Base-by-base conservation (phyloP, 495 filamentous ascomycete genomes). In the Aspergillus incahuasiensis region DNA sequence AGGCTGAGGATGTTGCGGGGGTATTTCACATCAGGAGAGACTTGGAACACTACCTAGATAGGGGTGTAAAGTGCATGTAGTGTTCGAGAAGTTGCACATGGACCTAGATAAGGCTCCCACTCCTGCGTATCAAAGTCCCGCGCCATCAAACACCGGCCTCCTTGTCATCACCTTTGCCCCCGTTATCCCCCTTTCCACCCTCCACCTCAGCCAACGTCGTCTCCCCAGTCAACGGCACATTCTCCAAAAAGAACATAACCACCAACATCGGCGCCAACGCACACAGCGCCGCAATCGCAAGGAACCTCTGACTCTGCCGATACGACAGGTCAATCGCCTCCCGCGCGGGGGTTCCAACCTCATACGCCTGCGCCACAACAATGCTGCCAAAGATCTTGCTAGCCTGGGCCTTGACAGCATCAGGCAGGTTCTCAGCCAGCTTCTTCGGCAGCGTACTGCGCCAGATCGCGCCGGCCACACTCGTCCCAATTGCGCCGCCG, bases 401-500 rank as follows among this genome's bases (percentile, higher is more conserved):
- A 1, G 62, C 61, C 16, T 62, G 57, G 11, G n/a, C 22, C 42
- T 67, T 67, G 30, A 56, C 5, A 6, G 62, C 59, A 5, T 39
- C 49, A 4, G 64, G 64, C 9, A 67, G 49, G 25, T 67, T 56
- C 9, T 55, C 8, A 5, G 30, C 19, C 18, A 67, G 50, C 21
- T 61, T 67, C 0, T n/a, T 34, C 0, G 61, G 64, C 11, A 67
- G 64, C 9, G 55, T 60, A 22, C 56, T 64, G 19, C 64, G 53
- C 64, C 64, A 67, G 48, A 67, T 64, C n/a, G 64, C 64, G 1
- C 64, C 64, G 2, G 61, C 64, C 2, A 67, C 64, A 39, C 64
- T 32, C 9, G 64, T 67, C 5, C 64, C 64, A 55, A 67, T 54
- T 0, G 61, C 64, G 2, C 64, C 61, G 18, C 61, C 64, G 0